These are phyloP conservation scores for Solanum pennellii DNA, from an alignment of 257 asterid species.

Conservation along the genomic window DNA sequence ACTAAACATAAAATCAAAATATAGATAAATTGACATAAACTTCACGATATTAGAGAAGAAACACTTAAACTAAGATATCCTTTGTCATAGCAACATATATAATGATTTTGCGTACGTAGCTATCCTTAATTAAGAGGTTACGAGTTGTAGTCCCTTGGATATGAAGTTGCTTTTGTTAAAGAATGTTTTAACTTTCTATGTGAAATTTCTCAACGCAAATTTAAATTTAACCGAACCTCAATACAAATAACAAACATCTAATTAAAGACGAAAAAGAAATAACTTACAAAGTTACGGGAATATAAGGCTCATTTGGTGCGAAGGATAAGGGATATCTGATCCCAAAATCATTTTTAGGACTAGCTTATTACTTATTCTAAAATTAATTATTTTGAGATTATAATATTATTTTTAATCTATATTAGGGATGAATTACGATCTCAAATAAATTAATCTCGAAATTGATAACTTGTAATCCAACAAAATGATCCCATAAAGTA, in stretches of 20 bases:
- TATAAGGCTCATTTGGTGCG: not conserved
- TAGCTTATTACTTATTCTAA: no score
- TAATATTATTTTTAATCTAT: no score
- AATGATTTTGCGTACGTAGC: accelerated
- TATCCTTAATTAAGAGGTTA: not conserved
- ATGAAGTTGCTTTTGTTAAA: not conserved
- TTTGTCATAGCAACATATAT: not conserved
- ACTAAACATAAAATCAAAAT: not conserved
- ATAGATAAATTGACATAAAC: not conserved
- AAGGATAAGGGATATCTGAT: not conserved
- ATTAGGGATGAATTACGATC: not conserved
- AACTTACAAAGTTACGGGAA: not conserved
- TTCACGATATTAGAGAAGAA: not conserved
- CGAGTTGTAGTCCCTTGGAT: not conserved
- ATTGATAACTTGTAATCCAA: no score
- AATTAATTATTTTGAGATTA: no score
- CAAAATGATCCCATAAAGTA: not conserved
- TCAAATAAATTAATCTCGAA: not conserved
- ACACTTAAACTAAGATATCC: not conserved
- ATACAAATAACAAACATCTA: not conserved
- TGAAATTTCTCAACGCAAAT: not conserved
- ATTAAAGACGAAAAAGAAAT: not conserved
- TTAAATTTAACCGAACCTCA: not conserved
- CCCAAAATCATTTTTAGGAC: no score
- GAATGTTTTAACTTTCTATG: not conserved